Percentiles rank a stretch among this genome's conserved stretches.
Evolutionary conservation across 139 green algal species (phyloP).

Genomic region (Tetratostichococcus sp.): DNA sequence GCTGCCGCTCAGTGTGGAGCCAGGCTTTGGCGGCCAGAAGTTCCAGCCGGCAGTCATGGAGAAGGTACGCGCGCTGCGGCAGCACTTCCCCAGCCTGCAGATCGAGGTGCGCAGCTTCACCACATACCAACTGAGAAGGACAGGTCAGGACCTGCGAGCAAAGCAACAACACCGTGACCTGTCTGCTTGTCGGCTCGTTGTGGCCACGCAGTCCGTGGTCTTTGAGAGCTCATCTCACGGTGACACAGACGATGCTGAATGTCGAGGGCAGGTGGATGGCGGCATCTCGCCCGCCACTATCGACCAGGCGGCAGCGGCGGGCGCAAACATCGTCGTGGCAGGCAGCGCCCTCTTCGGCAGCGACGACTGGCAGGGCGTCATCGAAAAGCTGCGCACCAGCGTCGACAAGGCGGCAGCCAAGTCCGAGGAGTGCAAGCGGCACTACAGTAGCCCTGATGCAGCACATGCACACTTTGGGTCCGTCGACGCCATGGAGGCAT

Average conservation of each 20-base stretch:
- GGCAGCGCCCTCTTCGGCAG: slow-evolving; percentile 77
- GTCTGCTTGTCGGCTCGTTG: too few species aligned
- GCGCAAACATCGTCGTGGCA: slow-evolving; percentile 85
- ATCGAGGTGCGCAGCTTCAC: slow-evolving; percentile 56
- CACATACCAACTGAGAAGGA: too few species aligned
- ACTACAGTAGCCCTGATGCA: not conserved
- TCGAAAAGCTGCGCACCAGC: slow-evolving; percentile 8
- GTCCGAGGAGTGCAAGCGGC: not conserved
- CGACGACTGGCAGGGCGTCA: slow-evolving; percentile 16
- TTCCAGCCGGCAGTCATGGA: slow-evolving; percentile 61
- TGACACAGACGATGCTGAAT: too few species aligned
- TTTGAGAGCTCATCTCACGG: too few species aligned
- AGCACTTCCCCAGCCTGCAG: slow-evolving; percentile 47
- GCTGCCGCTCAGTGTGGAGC: slow-evolving; percentile 76
- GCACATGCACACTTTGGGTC: too few species aligned
- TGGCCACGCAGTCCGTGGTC: too few species aligned
- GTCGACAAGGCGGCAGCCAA: slow-evolving; percentile 19
- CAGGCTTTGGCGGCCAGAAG: slow-evolving; percentile 87
- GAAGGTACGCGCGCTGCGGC: slow-evolving; percentile 60
- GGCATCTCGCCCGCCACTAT: slow-evolving; percentile 70
- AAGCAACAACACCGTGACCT: too few species aligned
- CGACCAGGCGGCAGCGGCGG: slow-evolving; percentile 54
- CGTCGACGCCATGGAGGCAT: too few species aligned
- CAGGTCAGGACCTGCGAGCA: too few species aligned
- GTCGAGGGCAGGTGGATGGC: slow-evolving; percentile 85